Percentiles rank a stretch among this genome's conserved stretches.
Conservation (phyloP, 2,329 filamentous ascomycete species). For the Cytospora piceae region DNA sequence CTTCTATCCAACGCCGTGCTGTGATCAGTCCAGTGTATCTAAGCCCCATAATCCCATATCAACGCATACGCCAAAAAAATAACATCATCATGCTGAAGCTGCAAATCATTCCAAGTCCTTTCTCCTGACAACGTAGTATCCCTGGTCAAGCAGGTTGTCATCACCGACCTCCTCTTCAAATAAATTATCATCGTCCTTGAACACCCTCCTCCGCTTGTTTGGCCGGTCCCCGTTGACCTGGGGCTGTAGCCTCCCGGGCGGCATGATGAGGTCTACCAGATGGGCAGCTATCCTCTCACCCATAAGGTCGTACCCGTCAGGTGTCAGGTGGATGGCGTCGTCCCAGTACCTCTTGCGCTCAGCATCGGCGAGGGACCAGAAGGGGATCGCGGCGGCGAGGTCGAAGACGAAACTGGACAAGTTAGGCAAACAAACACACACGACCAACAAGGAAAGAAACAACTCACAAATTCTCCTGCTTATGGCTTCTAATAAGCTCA, state of each 20-base stretch:
- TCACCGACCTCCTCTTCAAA: conserved; percentile 57
- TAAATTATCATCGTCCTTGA: conserved; percentile 44
- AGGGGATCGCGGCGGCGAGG: conserved; percentile 58
- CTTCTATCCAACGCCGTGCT: conserved; percentile 24
- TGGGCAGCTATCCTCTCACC: conserved; percentile 59
- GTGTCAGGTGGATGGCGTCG: conserved; percentile 63
- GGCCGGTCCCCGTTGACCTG: conserved; percentile 35
- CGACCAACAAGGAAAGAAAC: background rate
- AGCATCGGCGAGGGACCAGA: conserved; percentile 49
- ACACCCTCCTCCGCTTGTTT: conserved; percentile 36
- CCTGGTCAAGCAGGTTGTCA: conserved; percentile 50
- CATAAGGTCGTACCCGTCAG: conserved; percentile 64
- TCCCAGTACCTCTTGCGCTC: conserved; percentile 60
- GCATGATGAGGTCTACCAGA: conserved; percentile 51
- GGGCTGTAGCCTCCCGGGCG: conserved; percentile 40
- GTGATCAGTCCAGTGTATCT: background rate
- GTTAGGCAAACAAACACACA: background rate
- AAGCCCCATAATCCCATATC: background rate
- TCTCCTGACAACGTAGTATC: conserved; percentile 58
- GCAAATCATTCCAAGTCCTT: conserved; percentile 52
- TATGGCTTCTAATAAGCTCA: conserved; percentile 49
- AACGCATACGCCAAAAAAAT: background rate
- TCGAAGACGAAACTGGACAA: conserved; percentile 58
- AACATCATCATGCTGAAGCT: too few species aligned
- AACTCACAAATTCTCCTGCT: conserved; percentile 55